phyloP scores from a whole-genome alignment of 106 monocot species.

The Ottelia alismoides region DNA sequence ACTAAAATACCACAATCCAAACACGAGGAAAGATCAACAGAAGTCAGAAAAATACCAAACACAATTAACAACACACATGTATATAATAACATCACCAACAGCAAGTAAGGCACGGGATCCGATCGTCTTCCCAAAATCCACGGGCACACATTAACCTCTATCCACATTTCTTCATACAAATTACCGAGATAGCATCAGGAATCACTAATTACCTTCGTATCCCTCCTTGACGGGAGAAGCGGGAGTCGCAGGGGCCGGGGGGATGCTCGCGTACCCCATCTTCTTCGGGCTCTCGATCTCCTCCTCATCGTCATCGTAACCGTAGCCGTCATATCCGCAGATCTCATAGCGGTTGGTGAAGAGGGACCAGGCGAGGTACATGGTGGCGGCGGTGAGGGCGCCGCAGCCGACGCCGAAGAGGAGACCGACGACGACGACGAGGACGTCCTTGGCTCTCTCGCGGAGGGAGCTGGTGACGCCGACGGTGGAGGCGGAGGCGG shows the following conservation, averaged over 20 bases:
- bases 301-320: slow-evolving; percentile 11
- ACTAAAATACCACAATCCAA: too few species aligned
- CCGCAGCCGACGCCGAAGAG: slow-evolving; percentile 28
- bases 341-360: slow-evolving; percentile 12
- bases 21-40: too few species aligned
- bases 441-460: slow-evolving; percentile 20
- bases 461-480: slow-evolving; percentile 9
- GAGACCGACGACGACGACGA: slow-evolving; percentile 14
- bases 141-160: too few species aligned
- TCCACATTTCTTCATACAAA: too few species aligned
- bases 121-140: too few species aligned
- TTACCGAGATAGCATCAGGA: too few species aligned
- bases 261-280: slow-evolving; percentile 16
- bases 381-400: slow-evolving; percentile 18
- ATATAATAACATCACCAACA: too few species aligned
- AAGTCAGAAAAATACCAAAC: too few species aligned
- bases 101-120: too few species aligned
- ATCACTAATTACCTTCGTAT: slow-evolving; percentile 8
- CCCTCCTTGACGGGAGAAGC: slow-evolving; percentile 15
- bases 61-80: too few species aligned
- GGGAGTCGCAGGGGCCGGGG: slow-evolving; percentile 10
- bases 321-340: slow-evolving; percentile 3
- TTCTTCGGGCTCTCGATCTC: slow-evolving; percentile 18
- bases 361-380: slow-evolving; percentile 25
- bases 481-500: not conserved